Evolutionary conservation across 768 basidiomycete species (phyloP).

Genomic region (Pleurotus djamor): DNA sequence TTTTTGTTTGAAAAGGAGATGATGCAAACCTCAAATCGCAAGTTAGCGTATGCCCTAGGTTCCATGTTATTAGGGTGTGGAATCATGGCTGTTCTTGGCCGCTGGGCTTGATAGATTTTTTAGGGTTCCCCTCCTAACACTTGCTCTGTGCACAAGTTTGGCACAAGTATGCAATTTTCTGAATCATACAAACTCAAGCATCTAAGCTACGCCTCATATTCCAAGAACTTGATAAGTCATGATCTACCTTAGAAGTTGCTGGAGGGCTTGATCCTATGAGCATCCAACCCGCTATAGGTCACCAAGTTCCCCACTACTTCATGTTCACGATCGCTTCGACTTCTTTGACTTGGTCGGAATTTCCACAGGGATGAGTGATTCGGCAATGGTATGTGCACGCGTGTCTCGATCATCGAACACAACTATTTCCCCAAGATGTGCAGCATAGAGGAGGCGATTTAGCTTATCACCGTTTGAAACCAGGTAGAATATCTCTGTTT

Average conservation of each 20-base stretch:
- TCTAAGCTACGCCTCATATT: too few relatives aligned
- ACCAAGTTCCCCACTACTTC: neutral
- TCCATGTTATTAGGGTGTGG: conserved; percentile 83
- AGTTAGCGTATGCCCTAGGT: conserved; percentile 70
- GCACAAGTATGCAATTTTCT: too few relatives aligned
- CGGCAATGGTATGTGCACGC: neutral
- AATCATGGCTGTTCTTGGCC: conserved; percentile 86
- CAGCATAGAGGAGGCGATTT: neutral
- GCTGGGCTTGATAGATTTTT: conserved; percentile 68
- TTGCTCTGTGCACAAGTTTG: neutral
- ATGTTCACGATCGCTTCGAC: neutral
- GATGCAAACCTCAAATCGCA: conserved; percentile 62
- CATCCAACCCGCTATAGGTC: neutral
- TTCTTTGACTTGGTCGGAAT: neutral
- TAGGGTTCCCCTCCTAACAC: neutral
- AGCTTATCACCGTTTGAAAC: neutral
- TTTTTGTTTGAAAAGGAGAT: conserved; percentile 90
- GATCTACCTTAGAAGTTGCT: too few relatives aligned
- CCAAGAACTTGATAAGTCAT: too few relatives aligned
- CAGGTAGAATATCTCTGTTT: neutral
- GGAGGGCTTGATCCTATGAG: neutral
- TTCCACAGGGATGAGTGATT: neutral
- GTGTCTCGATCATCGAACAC: neutral
- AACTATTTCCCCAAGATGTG: neutral
- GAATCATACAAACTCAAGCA: too few relatives aligned